phyloP scores from a whole-genome alignment of 2,329 filamentous ascomycete genomes.

The Xylaria arbuscula region DNA sequence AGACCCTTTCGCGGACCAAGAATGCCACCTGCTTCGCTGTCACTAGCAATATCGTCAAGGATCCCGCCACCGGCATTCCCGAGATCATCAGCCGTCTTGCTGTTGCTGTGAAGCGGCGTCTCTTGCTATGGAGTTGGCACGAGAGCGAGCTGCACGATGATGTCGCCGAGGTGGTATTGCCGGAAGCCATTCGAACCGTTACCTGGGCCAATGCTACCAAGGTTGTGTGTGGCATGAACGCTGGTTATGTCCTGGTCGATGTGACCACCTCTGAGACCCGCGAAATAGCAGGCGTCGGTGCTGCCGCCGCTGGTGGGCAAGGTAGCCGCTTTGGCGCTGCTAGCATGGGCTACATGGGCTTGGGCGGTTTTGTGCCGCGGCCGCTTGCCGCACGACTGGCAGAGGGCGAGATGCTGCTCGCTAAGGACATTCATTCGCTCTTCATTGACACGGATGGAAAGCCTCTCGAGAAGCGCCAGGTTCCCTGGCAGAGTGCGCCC shows the following conservation, averaged over 20 bases:
- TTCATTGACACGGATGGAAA: constrained; percentile 90
- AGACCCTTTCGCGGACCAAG: constrained; percentile 83
- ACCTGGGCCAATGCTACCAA: constrained; percentile 92
- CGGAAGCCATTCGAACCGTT: constrained; percentile 86
- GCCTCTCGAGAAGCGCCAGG: constrained; percentile 82
- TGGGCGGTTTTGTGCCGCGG: constrained; percentile 90
- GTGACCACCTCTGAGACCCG: constrained; percentile 77
- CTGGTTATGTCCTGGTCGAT: constrained; percentile 90
- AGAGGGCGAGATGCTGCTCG: constrained; percentile 87
- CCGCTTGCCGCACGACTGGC: constrained; percentile 85
- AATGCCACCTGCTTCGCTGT: constrained; percentile 92
- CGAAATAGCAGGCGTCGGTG: constrained; percentile 82
- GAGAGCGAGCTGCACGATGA: constrained; percentile 87
- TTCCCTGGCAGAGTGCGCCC: constrained; percentile 91
- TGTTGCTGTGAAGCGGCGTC: constrained; percentile 89
- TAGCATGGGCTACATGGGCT: constrained; percentile 96
- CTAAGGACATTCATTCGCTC: constrained; percentile 96
- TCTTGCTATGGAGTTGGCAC: constrained; percentile 95
- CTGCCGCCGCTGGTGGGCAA: constrained; percentile 70
- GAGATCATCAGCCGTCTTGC: constrained; percentile 92
- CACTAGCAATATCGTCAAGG: constrained; percentile 94
- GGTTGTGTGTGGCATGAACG: constrained; percentile 89
- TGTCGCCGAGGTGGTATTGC: constrained; percentile 78
- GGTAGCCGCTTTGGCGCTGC: constrained; percentile 83
- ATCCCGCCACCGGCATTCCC: constrained; percentile 85